Percentiles rank a stretch among this genome's conserved stretches.
Evolutionary conservation across 2,329 filamentous ascomycete genomes (phyloP).

Genomic region (Penicillium griseofulvum): DNA sequence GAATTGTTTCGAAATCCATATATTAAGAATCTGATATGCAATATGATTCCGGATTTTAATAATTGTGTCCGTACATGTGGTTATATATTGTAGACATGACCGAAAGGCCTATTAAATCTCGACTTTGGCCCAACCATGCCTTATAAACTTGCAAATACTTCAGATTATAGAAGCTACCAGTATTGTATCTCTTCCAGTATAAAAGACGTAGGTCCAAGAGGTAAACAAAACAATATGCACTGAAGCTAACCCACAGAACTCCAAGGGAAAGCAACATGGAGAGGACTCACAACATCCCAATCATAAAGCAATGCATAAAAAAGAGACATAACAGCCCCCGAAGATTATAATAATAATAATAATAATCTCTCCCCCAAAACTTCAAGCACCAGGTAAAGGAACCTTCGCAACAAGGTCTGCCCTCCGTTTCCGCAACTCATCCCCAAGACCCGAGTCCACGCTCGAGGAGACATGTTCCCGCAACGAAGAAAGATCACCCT

Average conservation of each 20-base stretch:
- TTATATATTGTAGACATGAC: neutral
- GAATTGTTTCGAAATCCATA: slow-evolving; percentile 15
- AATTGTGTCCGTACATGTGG: neutral
- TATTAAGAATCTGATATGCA: slow-evolving; percentile 3
- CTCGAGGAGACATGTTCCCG: slow-evolving; percentile 24
- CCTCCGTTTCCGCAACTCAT: slow-evolving; percentile 67
- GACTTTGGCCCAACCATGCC: neutral
- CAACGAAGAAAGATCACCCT: slow-evolving; percentile 22
- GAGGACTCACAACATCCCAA: neutral
- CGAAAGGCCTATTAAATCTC: neutral
- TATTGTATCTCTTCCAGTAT: neutral
- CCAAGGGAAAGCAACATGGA: neutral
- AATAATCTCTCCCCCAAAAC: neutral
- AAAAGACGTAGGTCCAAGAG: neutral
- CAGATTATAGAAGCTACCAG: no score
- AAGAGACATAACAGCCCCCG: neutral
- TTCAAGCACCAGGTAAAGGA: slow-evolving; percentile 14
- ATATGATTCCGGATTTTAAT: slow-evolving; percentile 6
- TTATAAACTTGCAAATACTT: neutral
- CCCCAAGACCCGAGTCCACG: slow-evolving; percentile 72
- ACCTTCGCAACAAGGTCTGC: slow-evolving; percentile 18
- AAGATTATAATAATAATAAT: neutral
- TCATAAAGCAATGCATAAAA: neutral
- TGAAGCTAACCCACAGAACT: neutral
- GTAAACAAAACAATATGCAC: neutral